These are phyloP conservation scores for Suillus clintonianus DNA, from an alignment of 768 basidiomycete species.

Conservation along the genomic window DNA sequence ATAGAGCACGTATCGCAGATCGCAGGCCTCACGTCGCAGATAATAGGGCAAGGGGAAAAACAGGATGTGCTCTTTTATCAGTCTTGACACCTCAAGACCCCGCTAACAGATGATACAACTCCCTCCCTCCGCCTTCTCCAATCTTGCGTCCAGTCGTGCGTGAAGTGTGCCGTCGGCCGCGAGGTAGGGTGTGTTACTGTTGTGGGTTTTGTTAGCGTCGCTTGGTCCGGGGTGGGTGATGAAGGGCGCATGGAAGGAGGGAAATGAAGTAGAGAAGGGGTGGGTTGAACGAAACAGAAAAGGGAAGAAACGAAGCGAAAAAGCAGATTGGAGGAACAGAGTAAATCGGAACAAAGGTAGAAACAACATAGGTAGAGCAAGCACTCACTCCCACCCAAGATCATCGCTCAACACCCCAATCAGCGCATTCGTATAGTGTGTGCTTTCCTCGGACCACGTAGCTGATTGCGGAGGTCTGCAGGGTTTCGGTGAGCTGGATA, in stretches of 20 bases:
- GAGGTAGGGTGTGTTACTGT: conserved; percentile 50
- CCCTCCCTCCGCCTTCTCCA: conserved; percentile 36
- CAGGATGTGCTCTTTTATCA: background rate
- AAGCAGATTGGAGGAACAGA: background rate
- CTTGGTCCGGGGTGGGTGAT: too few relatives aligned
- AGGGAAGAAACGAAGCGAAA: background rate
- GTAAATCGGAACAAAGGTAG: background rate
- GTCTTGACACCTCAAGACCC: too few relatives aligned
- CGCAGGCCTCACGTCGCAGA: too few relatives aligned
- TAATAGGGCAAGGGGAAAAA: background rate
- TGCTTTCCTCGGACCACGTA: conserved; percentile 16
- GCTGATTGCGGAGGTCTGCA: background rate
- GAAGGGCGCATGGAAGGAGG: background rate
- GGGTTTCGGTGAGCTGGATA: background rate
- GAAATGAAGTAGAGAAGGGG: background rate
- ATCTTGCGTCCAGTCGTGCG: conserved; percentile 46
- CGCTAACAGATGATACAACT: conserved; percentile 48
- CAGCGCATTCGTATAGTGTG: conserved; percentile 29
- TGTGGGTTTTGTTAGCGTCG: background rate
- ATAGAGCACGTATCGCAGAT: background rate
- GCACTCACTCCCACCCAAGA: conserved; percentile 54
- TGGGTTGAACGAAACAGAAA: background rate
- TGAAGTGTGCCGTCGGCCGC: conserved; percentile 45
- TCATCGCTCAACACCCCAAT: conserved; percentile 41
- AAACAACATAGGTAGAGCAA: background rate